These are phyloP conservation scores for Puccinia horiana DNA, from an alignment of 1,284 basidiomycete genomes.

Conservation along the genomic window DNA sequence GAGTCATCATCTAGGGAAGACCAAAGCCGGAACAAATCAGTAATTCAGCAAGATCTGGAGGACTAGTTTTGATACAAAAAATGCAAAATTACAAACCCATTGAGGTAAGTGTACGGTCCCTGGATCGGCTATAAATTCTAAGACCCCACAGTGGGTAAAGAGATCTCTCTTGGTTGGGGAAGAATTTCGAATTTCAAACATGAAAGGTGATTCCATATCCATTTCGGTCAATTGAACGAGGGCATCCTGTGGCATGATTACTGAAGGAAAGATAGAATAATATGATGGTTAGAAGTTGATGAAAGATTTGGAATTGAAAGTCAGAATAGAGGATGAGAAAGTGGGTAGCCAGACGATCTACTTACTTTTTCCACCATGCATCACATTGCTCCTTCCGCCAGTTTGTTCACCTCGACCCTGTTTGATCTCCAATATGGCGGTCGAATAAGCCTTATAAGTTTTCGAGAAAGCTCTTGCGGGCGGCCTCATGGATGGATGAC, in stretches of 20 bases:
- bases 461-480: constrained; percentile 73
- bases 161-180: constrained; percentile 70
- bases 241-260: constrained; percentile 31
- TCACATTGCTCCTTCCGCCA: constrained; percentile 79
- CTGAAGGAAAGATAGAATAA: constrained; percentile 6
- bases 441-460: constrained; percentile 66
- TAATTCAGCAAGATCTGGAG: background rate
- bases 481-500: constrained; percentile 55
- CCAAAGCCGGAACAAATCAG: background rate
- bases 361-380: constrained; percentile 93
- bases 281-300: constrained; percentile 7
- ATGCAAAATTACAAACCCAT: constrained; percentile 66
- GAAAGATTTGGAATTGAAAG: background rate
- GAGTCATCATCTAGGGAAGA: constrained; percentile 86
- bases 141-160: constrained; percentile 87
- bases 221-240: constrained; percentile 65
- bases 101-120: constrained; percentile 92
- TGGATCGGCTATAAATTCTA: constrained; percentile 98
- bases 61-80: background rate
- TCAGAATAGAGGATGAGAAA: background rate
- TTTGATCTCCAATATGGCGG: constrained; percentile 56
- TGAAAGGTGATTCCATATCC: constrained; percentile 91
- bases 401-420: constrained; percentile 68
- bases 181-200: constrained; percentile 91
- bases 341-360: background rate